phyloP scores from a whole-genome alignment of 176 grass and related monocot species.

The Hsuehochloa calcarea region DNA sequence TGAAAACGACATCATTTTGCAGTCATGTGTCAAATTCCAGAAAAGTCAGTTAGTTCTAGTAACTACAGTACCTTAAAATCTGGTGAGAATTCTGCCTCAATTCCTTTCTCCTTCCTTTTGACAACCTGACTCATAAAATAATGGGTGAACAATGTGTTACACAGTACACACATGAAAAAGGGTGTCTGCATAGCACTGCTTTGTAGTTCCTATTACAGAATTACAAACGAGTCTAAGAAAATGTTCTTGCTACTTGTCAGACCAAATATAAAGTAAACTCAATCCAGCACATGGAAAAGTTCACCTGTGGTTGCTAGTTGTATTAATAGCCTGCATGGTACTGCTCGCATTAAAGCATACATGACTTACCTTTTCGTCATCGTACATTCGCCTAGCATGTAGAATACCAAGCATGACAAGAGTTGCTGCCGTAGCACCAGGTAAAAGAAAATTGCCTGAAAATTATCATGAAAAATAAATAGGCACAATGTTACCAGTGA shows the following conservation, averaged over 20 bases:
- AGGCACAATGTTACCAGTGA: neutral
- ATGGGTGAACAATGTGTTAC: neutral
- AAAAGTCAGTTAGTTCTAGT: neutral
- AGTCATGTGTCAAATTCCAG: neutral
- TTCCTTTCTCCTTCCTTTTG: conserved; percentile 64
- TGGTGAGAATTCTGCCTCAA: conserved; percentile 66
- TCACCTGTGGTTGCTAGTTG: neutral
- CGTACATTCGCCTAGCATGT: conserved; percentile 78
- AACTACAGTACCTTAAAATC: conserved; percentile 56
- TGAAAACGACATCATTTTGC: neutral
- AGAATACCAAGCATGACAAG: conserved; percentile 80
- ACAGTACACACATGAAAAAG: neutral
- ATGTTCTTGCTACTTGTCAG: neutral
- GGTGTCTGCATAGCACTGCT: neutral
- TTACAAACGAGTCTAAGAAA: neutral
- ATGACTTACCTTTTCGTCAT: conserved; percentile 58
- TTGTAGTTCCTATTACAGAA: neutral
- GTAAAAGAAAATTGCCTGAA: conserved; percentile 65
- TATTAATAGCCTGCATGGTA: neutral
- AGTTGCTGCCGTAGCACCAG: conserved; percentile 73
- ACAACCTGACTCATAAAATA: conserved; percentile 43
- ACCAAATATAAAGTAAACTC: neutral
- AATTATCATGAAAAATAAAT: neutral
- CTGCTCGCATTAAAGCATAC: neutral
- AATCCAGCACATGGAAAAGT: neutral